Percentiles rank a stretch among this genome's conserved stretches.
Conservation (phyloP, 2,329 filamentous ascomycete genomes). For the Paracoccidioides lutzii region DNA sequence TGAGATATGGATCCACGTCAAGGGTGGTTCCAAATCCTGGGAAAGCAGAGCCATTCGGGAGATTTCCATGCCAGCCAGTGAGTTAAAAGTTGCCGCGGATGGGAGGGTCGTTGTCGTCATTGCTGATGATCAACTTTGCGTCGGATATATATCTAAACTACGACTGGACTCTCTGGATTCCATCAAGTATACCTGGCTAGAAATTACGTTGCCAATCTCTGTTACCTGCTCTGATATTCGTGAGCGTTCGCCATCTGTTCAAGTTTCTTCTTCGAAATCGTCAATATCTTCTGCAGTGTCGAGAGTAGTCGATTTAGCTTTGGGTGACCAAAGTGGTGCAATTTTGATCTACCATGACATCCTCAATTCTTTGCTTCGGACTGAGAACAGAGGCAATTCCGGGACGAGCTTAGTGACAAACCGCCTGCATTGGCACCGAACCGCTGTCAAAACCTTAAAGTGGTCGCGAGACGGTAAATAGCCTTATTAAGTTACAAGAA, state of each 20-base stretch:
- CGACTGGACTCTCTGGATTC: slow-evolving; percentile 25
- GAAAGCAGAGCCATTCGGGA: slow-evolving; percentile 19
- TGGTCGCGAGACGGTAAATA: slow-evolving; percentile 78
- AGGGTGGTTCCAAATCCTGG: slow-evolving; percentile 5
- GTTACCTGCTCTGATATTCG: slow-evolving; percentile 57
- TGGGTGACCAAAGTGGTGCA: slow-evolving; percentile 64
- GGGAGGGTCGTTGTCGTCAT: slow-evolving; percentile 28
- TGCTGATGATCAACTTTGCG: slow-evolving; percentile 37
- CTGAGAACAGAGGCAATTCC: slow-evolving; percentile 34
- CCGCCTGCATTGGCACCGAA: slow-evolving; percentile 83
- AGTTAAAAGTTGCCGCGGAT: slow-evolving; percentile 18
- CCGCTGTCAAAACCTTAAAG: slow-evolving; percentile 68
- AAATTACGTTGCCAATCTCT: slow-evolving; percentile 44
- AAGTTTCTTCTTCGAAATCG: slow-evolving; percentile 9
- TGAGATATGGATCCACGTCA: slow-evolving; percentile 17
- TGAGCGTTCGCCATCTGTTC: slow-evolving; percentile 16
- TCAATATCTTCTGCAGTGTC: slow-evolving; percentile 10
- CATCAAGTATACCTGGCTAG: slow-evolving; percentile 40
- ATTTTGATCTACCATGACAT: slow-evolving; percentile 75
- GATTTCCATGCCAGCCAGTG: slow-evolving; percentile 18
- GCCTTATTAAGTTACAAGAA: slow-evolving; percentile 3
- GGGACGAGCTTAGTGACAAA: slow-evolving; percentile 39
- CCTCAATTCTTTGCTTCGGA: slow-evolving; percentile 41
- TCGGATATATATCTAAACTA: slow-evolving; percentile 41
- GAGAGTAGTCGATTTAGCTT: slow-evolving; percentile 54